Percentiles rank a stretch among this genome's conserved stretches.
phyloP scores from a whole-genome alignment of 2,329 filamentous ascomycete genomes.

The Claviceps humidiphila region DNA sequence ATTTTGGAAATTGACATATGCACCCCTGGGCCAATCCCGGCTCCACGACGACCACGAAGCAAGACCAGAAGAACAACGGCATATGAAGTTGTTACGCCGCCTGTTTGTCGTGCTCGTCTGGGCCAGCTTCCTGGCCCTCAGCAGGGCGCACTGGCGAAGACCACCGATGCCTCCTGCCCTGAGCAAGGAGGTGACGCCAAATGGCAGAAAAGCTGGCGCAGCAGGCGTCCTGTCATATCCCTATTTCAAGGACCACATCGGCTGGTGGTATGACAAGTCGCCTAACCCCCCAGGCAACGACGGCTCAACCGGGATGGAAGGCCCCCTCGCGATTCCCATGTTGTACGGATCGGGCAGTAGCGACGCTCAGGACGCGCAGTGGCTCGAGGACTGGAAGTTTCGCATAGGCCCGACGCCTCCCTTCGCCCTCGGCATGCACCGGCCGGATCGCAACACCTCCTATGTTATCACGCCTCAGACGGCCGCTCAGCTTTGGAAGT shows the following conservation, averaged over 20 bases:
- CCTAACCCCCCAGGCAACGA: background rate
- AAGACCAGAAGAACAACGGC: too few relatives aligned
- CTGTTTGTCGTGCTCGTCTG: background rate
- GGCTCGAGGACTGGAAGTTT: too few relatives aligned
- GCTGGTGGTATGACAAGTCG: background rate
- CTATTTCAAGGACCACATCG: background rate
- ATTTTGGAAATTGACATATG: too few relatives aligned
- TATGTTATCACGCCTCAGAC: background rate
- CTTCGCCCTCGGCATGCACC: background rate
- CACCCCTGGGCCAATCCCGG: too few relatives aligned
- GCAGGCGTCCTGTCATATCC: background rate
- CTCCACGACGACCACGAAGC: too few relatives aligned
- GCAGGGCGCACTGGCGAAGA: background rate
- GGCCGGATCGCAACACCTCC: background rate
- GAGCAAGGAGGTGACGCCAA: background rate
- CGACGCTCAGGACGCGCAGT: too few relatives aligned
- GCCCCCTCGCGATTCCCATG: background rate
- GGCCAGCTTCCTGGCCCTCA: background rate
- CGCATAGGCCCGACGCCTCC: background rate
- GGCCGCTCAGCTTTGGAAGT: background rate
- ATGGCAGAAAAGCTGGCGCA: background rate
- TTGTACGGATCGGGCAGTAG: too few relatives aligned
- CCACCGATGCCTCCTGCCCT: background rate
- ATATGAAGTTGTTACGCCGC: background rate
- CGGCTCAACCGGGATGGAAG: background rate